Base-by-base conservation (phyloP, 2,329 filamentous ascomycete genomes). In the Colletotrichum sp. region DNA sequence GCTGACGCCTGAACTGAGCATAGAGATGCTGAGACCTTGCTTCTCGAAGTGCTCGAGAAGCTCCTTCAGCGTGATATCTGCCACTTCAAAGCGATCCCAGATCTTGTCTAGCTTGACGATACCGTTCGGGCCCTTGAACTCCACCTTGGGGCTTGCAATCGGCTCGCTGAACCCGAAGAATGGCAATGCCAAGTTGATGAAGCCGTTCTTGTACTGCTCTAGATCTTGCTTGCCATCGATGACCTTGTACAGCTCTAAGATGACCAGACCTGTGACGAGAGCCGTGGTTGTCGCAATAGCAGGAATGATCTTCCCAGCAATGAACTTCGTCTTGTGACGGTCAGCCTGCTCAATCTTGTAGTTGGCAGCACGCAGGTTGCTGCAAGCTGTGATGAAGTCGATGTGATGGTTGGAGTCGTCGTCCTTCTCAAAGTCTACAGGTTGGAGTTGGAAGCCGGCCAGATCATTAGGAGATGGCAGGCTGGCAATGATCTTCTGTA, bases 81-180 rank as follows among this genome's bases (percentile, higher is more conserved):
- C 90, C 43, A 98, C 89, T 88, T 98, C 96, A 81, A 98, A 98
- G 52, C 97, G 94, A 85, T 98, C 97, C 97, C 97, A 99, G 70
- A 99, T 94, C 89, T 97, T 97, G 88, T 99, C 97, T 80, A 99
- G 93, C 28, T 90, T 92, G 22, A 98, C 95, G 80, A 94, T 94
- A 81, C 94, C 94, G 56, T 94, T 87, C 68, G 93, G 93, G 27
- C 95, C 94, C 82, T 93, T 88, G 87, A 98, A 99, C 81, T 92
- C 95, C 78, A 96, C 95, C 90, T 98, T 98, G 34, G 96, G 95
- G 80, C 95, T 98, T 7, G 93, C 93, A 80, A 99, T 97, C 4
- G 97, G 97, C 87, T 99, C 97, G 82, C 95, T 98, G 91, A 99
- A 99, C 52, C 96, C 96, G 80, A 99, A 98, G 91, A 99, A 98